A percentile compares a stretch with the other conserved stretches of the same genome.
phyloP scores from a whole-genome alignment of 2,329 filamentous ascomycete species.

The Botryosphaeria dothidea region DNA sequence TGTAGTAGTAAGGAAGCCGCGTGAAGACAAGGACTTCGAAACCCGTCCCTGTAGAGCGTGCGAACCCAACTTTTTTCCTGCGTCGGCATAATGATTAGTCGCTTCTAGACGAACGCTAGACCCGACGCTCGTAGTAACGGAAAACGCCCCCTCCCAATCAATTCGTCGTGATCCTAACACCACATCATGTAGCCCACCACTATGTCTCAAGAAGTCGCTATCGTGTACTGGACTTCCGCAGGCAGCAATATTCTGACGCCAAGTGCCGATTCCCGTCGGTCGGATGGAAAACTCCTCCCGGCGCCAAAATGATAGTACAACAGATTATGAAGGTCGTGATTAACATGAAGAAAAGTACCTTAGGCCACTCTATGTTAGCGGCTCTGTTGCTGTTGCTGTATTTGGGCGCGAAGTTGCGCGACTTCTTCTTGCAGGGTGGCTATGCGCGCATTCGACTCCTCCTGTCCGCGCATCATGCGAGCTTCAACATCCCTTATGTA shows the following conservation, averaged over 20 bases:
- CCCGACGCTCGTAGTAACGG: background rate
- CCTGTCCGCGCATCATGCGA: conserved; percentile 46
- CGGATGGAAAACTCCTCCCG: conserved; percentile 18
- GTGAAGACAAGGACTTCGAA: conserved; percentile 4
- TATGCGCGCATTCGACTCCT: conserved; percentile 50
- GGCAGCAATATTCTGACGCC: conserved; percentile 19
- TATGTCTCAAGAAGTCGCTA: conserved; percentile 25
- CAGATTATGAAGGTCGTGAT: conserved; percentile 14
- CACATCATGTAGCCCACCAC: background rate
- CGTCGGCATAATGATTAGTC: conserved; percentile 5
- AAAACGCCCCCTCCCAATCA: background rate
- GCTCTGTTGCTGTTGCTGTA: conserved; percentile 17
- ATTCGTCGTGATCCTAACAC: conserved; percentile 6
- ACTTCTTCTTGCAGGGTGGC: conserved; percentile 47
- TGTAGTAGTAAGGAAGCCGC: conserved; percentile 10
- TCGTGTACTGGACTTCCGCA: conserved; percentile 31
- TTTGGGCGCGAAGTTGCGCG: conserved; percentile 23
- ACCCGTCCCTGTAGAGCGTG: conserved; percentile 9
- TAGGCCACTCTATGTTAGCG: conserved; percentile 6
- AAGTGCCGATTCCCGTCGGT: conserved; percentile 17
- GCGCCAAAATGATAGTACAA: conserved; percentile 23
- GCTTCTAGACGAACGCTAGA: background rate
- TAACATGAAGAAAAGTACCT: conserved; percentile 17
- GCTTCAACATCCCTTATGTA: conserved; percentile 72
- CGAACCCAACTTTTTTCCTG: conserved; percentile 16